Conservation (phyloP, 2,329 filamentous ascomycete species). For the Aspergillaceae sp. region DNA sequence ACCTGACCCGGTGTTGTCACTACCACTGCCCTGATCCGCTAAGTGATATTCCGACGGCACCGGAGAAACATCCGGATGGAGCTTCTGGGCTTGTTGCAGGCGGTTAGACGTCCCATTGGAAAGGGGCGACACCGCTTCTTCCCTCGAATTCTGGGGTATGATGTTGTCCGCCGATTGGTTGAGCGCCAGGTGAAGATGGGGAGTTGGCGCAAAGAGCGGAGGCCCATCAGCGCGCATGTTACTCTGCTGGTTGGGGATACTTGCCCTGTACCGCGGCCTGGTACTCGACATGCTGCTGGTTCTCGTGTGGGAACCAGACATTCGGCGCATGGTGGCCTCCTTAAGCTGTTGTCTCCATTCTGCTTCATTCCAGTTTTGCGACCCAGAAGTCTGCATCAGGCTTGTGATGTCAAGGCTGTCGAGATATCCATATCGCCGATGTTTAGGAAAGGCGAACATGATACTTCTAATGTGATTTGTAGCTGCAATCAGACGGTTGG, state of each 20-base stretch:
- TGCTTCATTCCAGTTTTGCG: conserved; percentile 67
- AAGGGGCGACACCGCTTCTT: conserved; percentile 10
- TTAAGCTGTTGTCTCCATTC: conserved; percentile 89
- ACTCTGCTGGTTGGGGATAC: conserved; percentile 26
- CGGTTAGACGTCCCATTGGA: conserved; percentile 19
- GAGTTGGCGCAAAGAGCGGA: conserved; percentile 12
- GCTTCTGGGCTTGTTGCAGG: conserved; percentile 7
- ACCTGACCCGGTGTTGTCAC: conserved; percentile 14
- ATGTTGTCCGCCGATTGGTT: conserved; percentile 32
- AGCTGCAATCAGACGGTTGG: conserved; percentile 76
- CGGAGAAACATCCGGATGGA: conserved; percentile 23
- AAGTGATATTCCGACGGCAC: conserved; percentile 31
- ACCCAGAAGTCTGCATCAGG: conserved; percentile 71
- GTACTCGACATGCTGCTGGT: conserved; percentile 51
- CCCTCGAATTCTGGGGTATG: conserved; percentile 18
- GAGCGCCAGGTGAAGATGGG: conserved; percentile 17
- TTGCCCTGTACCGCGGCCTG: conserved; percentile 35
- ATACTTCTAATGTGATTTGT: conserved; percentile 77
- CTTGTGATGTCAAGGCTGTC: conserved; percentile 77
- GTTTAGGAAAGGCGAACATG: conserved; percentile 96
- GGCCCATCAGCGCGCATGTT: conserved; percentile 26
- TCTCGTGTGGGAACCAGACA: conserved; percentile 29
- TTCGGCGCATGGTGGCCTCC: conserved; percentile 61
- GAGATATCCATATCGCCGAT: conserved; percentile 79
- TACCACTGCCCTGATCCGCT: conserved; percentile 15